phyloP scores from a whole-genome alignment of 306 rosid genomes.

The Cucurbita maxima region DNA sequence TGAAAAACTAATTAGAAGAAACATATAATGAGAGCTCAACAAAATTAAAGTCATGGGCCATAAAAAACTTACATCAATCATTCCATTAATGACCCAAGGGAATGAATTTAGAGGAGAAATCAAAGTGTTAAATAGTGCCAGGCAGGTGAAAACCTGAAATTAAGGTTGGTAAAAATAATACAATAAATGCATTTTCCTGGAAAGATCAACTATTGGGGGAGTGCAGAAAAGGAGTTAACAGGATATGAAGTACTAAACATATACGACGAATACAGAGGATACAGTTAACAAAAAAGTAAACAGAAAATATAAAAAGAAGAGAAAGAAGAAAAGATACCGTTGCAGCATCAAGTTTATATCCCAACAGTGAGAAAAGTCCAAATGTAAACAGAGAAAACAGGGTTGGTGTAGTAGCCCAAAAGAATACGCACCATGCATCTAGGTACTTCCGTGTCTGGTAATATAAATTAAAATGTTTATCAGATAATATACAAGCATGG shows the following conservation, averaged over 20 bases:
- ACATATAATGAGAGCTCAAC: neutral
- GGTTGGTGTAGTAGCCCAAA: slow-evolving; percentile 96
- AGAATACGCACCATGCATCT: slow-evolving; percentile 98
- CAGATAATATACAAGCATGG: neutral
- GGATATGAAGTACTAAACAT: slow-evolving; percentile 5
- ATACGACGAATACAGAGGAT: slow-evolving; percentile 15
- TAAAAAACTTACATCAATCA: slow-evolving; percentile 71
- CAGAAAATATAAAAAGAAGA: neutral
- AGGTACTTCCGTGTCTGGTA: slow-evolving; percentile 80
- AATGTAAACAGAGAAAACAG: slow-evolving; percentile 86
- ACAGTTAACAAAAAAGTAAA: slow-evolving; percentile 4
- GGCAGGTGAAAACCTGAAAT: slow-evolving; percentile 94
- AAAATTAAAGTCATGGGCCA: slow-evolving; percentile 2
- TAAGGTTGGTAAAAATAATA: neutral
- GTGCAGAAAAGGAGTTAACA: slow-evolving; percentile 4
- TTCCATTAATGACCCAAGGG: slow-evolving; percentile 96
- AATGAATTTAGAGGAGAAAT: slow-evolving; percentile 91
- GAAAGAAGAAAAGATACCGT: slow-evolving; percentile 29
- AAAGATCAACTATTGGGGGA: neutral
- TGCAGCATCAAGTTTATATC: slow-evolving; percentile 91
- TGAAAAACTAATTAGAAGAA: neutral
- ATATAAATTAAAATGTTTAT: slow-evolving; percentile 8
- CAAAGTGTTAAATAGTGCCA: slow-evolving; percentile 82
- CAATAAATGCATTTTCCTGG: neutral
- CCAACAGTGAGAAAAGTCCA: slow-evolving; percentile 76